Percentiles rank a stretch among this genome's conserved stretches.
These are phyloP conservation scores for Syzygium grande DNA, from an alignment of 345 rosid species.

Conservation along the genomic window DNA sequence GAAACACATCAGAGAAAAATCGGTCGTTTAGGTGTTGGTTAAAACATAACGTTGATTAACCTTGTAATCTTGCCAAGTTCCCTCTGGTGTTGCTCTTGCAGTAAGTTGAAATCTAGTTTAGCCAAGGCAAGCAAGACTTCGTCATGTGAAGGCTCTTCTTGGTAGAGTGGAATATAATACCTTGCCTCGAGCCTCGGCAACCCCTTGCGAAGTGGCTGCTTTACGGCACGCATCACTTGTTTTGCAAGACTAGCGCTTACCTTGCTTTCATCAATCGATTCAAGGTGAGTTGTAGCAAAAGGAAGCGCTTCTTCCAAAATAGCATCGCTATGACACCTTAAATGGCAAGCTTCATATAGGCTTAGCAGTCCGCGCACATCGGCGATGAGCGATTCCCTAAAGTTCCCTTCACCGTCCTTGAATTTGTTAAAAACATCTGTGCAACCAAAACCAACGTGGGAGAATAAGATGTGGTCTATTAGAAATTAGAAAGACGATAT, in stretches of 20 bases:
- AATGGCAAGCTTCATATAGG: background rate
- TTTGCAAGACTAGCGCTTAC: background rate
- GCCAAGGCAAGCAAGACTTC: background rate
- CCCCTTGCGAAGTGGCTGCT: conserved; percentile 1
- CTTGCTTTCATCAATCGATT: background rate
- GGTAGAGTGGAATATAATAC: background rate
- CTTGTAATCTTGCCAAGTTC: conserved; percentile 3
- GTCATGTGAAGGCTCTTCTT: background rate
- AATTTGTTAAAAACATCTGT: background rate
- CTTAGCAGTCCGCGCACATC: background rate
- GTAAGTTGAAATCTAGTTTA: conserved; percentile 6
- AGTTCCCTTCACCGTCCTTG: background rate
- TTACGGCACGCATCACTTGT: background rate
- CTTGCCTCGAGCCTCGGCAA: conserved; percentile 1
- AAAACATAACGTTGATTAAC: background rate
- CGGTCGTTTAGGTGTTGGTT: background rate
- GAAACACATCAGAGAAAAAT: background rate
- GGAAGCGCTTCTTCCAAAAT: background rate
- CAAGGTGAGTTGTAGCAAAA: background rate
- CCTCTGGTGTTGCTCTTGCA: background rate
- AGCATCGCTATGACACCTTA: background rate
- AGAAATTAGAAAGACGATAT: background rate
- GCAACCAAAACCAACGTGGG: background rate
- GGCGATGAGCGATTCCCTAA: background rate
- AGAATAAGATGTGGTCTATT: background rate